These are phyloP conservation scores for Epichloe baconii DNA, from an alignment of 2,329 filamentous ascomycete species.

Conservation along the genomic window DNA sequence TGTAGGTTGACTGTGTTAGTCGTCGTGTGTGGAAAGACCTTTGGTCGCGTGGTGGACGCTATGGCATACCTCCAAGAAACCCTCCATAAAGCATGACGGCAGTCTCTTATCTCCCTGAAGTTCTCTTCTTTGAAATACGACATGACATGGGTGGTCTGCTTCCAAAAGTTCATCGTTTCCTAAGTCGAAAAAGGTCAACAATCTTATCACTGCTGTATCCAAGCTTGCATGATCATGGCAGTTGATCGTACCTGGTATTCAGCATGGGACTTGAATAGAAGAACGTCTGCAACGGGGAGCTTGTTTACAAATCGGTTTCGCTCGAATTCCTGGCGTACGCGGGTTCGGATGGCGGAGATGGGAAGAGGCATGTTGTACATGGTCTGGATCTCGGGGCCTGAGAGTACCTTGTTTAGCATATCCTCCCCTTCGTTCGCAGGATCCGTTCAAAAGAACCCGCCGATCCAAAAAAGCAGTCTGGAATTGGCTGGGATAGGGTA, in stretches of 20 bases:
- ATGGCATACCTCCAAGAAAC: constrained; percentile 76
- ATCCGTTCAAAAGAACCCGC: background rate
- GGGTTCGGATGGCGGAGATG: constrained; percentile 75
- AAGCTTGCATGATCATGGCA: constrained; percentile 20
- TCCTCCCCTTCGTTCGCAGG: background rate
- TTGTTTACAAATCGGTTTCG: constrained; percentile 87
- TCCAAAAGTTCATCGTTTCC: constrained; percentile 99
- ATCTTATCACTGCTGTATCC: background rate
- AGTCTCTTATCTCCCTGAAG: constrained; percentile 58
- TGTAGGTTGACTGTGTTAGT: constrained; percentile 16
- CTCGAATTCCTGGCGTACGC: constrained; percentile 95
- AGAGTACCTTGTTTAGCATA: constrained; percentile 9
- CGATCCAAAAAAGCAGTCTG: background rate
- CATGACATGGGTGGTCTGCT: constrained; percentile 89
- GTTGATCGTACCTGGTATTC: constrained; percentile 70
- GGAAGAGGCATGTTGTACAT: constrained; percentile 94
- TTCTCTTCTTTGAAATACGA: constrained; percentile 88
- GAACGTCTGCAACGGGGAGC: constrained; percentile 73
- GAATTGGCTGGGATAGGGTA: background rate
- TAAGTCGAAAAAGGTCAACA: constrained; percentile 22
- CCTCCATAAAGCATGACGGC: constrained; percentile 82
- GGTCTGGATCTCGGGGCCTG: constrained; percentile 88
- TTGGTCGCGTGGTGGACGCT: background rate
- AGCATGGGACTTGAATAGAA: constrained; percentile 79
- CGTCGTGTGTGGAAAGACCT: background rate